Evolutionary conservation across 345 rosid genomes (phyloP).

Genomic region (Eucalyptus pumila): DNA sequence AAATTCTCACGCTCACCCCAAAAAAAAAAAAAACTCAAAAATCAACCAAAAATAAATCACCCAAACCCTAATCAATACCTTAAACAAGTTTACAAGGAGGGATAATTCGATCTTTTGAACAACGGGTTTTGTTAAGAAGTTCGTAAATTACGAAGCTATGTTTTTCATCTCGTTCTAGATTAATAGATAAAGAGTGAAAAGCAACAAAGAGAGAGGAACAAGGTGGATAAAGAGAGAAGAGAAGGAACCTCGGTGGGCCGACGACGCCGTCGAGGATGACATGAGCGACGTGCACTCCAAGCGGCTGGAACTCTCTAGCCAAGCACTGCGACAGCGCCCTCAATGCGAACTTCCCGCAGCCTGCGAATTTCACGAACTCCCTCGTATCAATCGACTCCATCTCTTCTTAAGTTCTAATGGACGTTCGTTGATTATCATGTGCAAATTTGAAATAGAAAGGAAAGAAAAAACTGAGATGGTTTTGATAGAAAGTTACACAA

Average conservation of each 20-base stretch:
- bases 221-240: background rate
- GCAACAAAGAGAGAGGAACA: background rate
- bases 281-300: conserved; percentile 85
- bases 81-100: background rate
- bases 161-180: background rate
- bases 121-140: no score
- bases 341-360: conserved; percentile 87
- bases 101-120: background rate
- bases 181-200: background rate
- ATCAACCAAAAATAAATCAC: background rate
- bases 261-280: conserved; percentile 73
- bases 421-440: background rate
- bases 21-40: background rate
- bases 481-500: conserved; percentile 29
- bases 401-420: background rate
- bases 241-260: conserved; percentile 55
- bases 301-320: conserved; percentile 68
- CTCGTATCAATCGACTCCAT: background rate
- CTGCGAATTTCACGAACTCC: conserved; percentile 8
- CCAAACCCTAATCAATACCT: background rate
- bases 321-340: conserved; percentile 79
- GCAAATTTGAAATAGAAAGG: background rate
- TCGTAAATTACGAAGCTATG: background rate
- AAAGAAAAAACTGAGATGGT: background rate
- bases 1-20: background rate